Evolutionary conservation across 2,329 filamentous ascomycete genomes (phyloP).

Genomic region (Botryotinia convoluta): DNA sequence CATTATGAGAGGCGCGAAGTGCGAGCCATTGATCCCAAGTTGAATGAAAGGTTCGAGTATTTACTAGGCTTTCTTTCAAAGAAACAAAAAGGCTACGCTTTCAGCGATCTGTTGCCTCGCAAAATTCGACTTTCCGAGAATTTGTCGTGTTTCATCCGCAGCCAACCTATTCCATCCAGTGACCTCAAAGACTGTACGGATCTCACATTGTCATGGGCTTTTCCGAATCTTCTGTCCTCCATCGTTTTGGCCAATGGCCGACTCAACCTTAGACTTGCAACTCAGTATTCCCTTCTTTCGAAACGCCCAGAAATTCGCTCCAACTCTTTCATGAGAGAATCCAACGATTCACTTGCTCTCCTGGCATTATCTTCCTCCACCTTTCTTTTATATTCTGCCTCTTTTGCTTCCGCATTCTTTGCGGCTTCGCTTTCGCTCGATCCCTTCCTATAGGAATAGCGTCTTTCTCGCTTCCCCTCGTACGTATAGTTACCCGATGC

Average conservation of each 20-base stretch:
- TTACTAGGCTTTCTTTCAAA: no score
- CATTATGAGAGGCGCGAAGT: not conserved
- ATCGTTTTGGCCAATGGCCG: not conserved
- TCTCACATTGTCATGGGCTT: not conserved
- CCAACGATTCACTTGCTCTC: constrained; percentile 1
- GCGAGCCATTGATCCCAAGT: no score
- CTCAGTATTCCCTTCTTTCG: constrained; percentile 3
- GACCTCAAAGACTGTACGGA: not conserved
- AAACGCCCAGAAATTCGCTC: constrained; percentile 2
- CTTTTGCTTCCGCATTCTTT: not conserved
- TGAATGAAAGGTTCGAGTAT: not conserved
- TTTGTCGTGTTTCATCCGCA: not conserved
- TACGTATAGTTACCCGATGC: not conserved
- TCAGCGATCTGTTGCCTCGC: not conserved
- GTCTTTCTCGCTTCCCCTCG: not conserved
- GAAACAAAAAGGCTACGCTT: not conserved
- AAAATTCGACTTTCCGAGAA: not conserved
- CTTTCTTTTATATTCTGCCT: not conserved
- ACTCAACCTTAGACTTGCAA: no score
- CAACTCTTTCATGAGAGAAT: constrained; percentile 11
- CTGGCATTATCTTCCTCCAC: not conserved
- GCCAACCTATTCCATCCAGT: no score
- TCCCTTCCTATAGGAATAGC: not conserved
- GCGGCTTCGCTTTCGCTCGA: not conserved
- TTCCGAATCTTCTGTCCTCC: not conserved